These are phyloP conservation scores for Phallus indusiatus DNA, from an alignment of 768 basidiomycete species.

Conservation along the genomic window DNA sequence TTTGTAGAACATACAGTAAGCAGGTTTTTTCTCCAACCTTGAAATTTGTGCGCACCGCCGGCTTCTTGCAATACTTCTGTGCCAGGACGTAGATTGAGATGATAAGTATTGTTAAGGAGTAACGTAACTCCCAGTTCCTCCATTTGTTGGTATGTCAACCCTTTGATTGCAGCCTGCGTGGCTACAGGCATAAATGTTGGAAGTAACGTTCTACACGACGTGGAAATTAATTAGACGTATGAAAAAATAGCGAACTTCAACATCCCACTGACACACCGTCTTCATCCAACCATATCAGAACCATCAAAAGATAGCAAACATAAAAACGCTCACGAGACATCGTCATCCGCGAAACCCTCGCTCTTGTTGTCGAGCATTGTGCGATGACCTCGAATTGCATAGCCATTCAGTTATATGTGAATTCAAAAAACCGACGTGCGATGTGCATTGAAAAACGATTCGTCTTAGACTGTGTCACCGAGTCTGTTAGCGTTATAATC, in stretches of 20 bases:
- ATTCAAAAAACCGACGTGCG: no score
- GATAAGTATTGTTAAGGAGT: constrained; percentile 86
- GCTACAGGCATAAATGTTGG: constrained; percentile 94
- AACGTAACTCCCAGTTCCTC: constrained; percentile 74
- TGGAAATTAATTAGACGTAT: constrained; percentile 1
- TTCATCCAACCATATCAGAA: neutral
- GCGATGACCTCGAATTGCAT: constrained; percentile 84
- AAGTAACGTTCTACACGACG: constrained; percentile 73
- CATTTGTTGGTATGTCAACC: constrained; percentile 77
- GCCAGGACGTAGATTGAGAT: constrained; percentile 80
- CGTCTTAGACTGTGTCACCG: no score
- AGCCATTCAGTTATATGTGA: no score
- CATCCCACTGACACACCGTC: neutral
- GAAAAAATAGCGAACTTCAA: constrained; percentile 7
- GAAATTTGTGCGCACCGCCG: constrained; percentile 84
- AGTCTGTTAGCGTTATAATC: no score
- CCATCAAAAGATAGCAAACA: neutral
- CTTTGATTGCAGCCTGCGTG: constrained; percentile 88
- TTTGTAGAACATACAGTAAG: constrained; percentile 47
- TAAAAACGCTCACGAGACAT: constrained; percentile 52
- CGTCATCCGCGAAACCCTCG: constrained; percentile 78
- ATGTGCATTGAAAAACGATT: no score
- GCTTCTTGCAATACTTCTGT: constrained; percentile 59
- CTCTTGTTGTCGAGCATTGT: constrained; percentile 70
- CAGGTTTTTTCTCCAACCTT: constrained; percentile 80